Evolutionary conservation across 768 basidiomycete genomes (phyloP).

Genomic region (Leccinum ochraceum): DNA sequence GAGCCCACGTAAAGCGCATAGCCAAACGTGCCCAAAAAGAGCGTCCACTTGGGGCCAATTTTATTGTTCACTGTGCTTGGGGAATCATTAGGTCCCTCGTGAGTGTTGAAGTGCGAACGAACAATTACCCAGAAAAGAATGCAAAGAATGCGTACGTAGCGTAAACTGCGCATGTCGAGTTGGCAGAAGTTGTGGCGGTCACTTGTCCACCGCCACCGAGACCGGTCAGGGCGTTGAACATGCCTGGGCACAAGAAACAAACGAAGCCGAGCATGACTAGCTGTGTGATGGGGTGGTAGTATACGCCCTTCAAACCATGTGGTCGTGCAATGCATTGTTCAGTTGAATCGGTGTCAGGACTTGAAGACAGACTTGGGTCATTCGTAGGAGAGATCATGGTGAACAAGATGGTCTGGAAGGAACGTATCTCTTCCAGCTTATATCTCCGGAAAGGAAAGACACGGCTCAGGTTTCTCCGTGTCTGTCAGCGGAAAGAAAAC

Average conservation of each 20-base stretch:
- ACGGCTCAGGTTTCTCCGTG: neutral
- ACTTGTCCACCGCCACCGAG: conserved; percentile 80
- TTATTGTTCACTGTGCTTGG: conserved; percentile 75
- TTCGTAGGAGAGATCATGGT: neutral
- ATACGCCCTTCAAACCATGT: conserved; percentile 52
- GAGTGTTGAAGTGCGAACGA: conserved; percentile 30
- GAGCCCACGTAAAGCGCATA: conserved; percentile 78
- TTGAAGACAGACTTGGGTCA: neutral
- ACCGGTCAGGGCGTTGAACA: conserved; percentile 80
- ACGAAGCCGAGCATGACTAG: conserved; percentile 67
- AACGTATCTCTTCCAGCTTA: neutral
- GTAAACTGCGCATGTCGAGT: conserved; percentile 72
- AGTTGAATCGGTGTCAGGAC: neutral
- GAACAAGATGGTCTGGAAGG: neutral
- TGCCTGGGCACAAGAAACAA: conserved; percentile 59
- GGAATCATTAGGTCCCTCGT: neutral
- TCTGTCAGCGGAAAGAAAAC: neutral
- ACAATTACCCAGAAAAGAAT: conserved; percentile 61
- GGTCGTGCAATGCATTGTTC: neutral
- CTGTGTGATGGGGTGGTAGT: conserved; percentile 50
- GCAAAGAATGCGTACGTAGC: conserved; percentile 59
- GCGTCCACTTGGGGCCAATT: conserved; percentile 72
- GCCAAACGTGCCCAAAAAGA: conserved; percentile 73
- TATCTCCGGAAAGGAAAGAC: neutral
- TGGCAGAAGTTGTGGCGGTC: conserved; percentile 64